Evolutionary conservation across 2,329 filamentous ascomycete species (phyloP), one percentile per base, ranked within the genome.

Genomic region (Colletotrichum lindemuthianum): DNA sequence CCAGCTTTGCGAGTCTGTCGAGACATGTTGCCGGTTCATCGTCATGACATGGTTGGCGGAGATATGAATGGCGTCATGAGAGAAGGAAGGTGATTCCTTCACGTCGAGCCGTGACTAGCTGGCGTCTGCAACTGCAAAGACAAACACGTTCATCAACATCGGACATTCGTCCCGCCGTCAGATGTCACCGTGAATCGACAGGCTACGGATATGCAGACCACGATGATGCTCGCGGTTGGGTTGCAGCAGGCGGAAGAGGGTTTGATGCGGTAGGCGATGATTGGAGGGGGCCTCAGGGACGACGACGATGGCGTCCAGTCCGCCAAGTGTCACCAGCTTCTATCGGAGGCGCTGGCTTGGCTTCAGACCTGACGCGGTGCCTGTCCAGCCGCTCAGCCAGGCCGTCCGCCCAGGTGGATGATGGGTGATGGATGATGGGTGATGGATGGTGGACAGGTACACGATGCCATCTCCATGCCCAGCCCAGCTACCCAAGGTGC

Each of bases 181-280:
- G 36, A 50, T 58, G 55, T 50, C 55, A 55, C 15, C 9, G 50
- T 50, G 37, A 60, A 64, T 64, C 50, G 50, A n/a, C 48, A 6
- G 49, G 58, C 16, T 16, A 32, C 50, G 50, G 57, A 53, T 56
- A 60, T 60, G 61, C 47, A 24, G 24, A 60, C 49, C 57, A 65
- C 55, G 58, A 49, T 39, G 39, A 34, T 36, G 37, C 34, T 49
- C 55, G 40, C 16, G 53, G 56, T 40, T 48, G 37, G 50, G 60
- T 41, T 24, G 56, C 40, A 51, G 57, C 57, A 45, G 60, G 16
- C 11, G 36, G 45, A 24, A 24, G 24, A 24, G 24, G 24, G 24
- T 24, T 51, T 52, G 41, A 65, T 57, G 58, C 61, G 58, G 58
- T 65, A 51, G 36, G 51, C 61, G 58, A 56, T 56, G 61, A 61